Percentiles rank a stretch among this genome's conserved stretches.
These are phyloP conservation scores for Candida golubevii DNA, from an alignment of 805 yeast genomes.

Conservation along the genomic window DNA sequence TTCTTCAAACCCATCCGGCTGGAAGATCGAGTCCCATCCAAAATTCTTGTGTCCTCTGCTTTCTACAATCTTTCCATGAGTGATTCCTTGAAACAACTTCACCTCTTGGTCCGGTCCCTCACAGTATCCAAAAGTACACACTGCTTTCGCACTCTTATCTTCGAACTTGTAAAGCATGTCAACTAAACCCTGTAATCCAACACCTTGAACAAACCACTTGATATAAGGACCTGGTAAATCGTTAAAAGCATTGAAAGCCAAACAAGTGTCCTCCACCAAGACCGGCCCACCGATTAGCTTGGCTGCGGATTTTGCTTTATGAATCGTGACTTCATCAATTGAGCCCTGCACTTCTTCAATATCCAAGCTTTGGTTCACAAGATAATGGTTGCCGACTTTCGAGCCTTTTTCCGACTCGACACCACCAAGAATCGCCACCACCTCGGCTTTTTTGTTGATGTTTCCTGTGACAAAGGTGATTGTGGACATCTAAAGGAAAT, in stretches of 20 bases:
- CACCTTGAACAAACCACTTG: conserved; percentile 81
- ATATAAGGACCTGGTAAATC: conserved; percentile 90
- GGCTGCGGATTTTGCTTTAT: conserved; percentile 77
- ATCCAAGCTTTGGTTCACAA: conserved; percentile 68
- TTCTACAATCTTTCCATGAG: conserved; percentile 74
- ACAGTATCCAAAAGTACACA: conserved; percentile 89
- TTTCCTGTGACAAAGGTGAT: conserved; percentile 84
- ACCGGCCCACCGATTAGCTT: conserved; percentile 67
- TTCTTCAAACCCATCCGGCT: conserved; percentile 69
- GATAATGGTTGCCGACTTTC: conserved; percentile 44
- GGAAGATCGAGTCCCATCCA: conserved; percentile 93
- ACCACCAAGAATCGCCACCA: conserved; percentile 62
- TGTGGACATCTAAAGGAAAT: conserved; percentile 5
- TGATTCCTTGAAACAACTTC: conserved; percentile 78
- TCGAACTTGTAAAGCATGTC: conserved; percentile 77
- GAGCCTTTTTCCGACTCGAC: conserved; percentile 24
- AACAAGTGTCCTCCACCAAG: conserved; percentile 91
- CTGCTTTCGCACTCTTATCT: conserved; percentile 80
- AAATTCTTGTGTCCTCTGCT: conserved; percentile 73
- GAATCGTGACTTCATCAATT: conserved; percentile 72
- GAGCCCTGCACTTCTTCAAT: conserved; percentile 90
- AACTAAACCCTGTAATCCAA: conserved; percentile 75
- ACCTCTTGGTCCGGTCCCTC: conserved; percentile 74
- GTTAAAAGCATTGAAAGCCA: conserved; percentile 75
- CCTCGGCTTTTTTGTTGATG: conserved; percentile 82